Evolutionary conservation across 2,329 filamentous ascomycete species (phyloP), one percentile per base, ranked within the genome.

Genomic region (Xenoacremonium recifei): DNA sequence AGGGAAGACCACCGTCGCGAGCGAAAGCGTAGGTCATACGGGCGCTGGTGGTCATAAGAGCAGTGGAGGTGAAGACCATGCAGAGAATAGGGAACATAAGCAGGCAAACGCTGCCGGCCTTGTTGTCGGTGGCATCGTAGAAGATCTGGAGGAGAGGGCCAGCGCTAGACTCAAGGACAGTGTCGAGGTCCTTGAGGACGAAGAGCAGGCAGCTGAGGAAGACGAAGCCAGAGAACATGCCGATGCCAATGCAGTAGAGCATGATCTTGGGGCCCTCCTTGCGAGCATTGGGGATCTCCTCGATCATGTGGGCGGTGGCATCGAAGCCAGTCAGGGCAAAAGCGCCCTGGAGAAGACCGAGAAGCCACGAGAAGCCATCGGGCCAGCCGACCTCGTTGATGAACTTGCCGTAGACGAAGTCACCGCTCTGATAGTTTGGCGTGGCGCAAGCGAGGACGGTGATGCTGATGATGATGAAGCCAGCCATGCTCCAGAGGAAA

Each of bases 301-400:
- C 73, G 39, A 73, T 72, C 71, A 75, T 74, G 57, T 75, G 72
- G 6, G 70, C 69, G 4, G 67, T 67, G 9, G 69, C 73, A 44
- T 76, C 73, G 49, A 75, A 75, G 6, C 50, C 72, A 5, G 72
- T 76, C 19, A 77, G 53, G 5, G 69, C 66, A 44, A 76, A 73
- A 0, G 72, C 71, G 1, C 72, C 72, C 52, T 77, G 78, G 2
- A 82, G 62, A 33, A 78, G 58, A 1, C 75, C 75, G n/a, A 78
- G 63, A 37, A 76, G 58, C 74, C 74, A 83, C 3, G 79, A 69
- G 23, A 87, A 59, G 0, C 83, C 83, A 62, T 86, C 80, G 0
- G 84, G 83, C 84, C 83, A 87, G 31, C 81, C 82, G 7, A 79
- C 81, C 35, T 76, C 61, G 50, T 89, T 89, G 58, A 85, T 76